Conservation (phyloP, 768 basidiomycete species). For the Mycena polygramma region DNA sequence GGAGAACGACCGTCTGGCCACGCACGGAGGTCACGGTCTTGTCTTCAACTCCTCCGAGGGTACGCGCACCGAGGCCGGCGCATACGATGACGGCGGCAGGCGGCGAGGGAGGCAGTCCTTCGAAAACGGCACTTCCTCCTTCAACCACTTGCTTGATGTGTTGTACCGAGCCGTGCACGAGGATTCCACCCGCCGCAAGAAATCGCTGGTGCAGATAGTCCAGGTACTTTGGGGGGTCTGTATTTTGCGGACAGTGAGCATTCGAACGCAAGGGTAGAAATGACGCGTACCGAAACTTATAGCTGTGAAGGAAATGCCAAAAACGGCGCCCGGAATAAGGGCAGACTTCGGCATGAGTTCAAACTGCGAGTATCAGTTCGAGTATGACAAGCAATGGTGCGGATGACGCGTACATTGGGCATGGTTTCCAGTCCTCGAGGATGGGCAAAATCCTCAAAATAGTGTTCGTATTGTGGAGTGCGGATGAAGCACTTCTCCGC, state of each 20-base stretch:
- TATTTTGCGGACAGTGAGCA: background rate
- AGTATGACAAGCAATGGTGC: background rate
- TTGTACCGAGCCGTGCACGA: constrained; percentile 64
- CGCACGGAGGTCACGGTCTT: constrained; percentile 67
- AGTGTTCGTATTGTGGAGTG: constrained; percentile 62
- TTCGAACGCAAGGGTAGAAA: background rate
- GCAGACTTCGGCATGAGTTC: constrained; percentile 12
- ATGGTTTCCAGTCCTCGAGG: constrained; percentile 49
- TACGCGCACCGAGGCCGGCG: constrained; percentile 58
- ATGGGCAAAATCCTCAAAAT: constrained; percentile 44
- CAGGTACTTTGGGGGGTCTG: constrained; percentile 71
- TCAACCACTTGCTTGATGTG: constrained; percentile 72
- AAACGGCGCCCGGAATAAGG: constrained; percentile 26
- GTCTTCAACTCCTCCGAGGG: constrained; percentile 74
- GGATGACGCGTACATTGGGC: constrained; percentile 47
- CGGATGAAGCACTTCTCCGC: constrained; percentile 63
- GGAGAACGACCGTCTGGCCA: constrained; percentile 73
- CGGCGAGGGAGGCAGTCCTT: constrained; percentile 19
- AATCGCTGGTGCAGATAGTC: constrained; percentile 74
- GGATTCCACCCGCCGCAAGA: constrained; percentile 63
- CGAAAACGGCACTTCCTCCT: constrained; percentile 49
- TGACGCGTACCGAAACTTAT: constrained; percentile 25
- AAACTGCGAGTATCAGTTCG: constrained; percentile 13
- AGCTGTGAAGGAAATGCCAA: constrained; percentile 20
- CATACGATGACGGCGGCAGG: constrained; percentile 39